Evolutionary conservation across 2,329 filamentous ascomycete genomes (phyloP), one percentile per base, ranked within the genome.

Genomic region (Samsoniella hepiali): DNA sequence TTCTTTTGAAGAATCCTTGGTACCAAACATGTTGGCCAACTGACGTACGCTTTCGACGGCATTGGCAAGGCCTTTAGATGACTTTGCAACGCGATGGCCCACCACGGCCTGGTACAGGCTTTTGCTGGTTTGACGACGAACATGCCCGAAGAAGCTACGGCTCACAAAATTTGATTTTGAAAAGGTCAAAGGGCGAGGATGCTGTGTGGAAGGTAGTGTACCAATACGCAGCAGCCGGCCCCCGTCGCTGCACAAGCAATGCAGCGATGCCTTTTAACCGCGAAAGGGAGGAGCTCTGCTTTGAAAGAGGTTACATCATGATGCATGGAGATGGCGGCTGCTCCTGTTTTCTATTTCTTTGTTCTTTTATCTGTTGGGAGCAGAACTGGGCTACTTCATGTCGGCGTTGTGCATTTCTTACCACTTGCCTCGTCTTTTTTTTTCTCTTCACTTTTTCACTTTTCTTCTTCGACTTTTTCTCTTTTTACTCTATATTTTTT

Each of bases 321-420:
- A 40, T 62, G 32, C 59, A 62, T 62, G 50, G 27, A 42, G 42
- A 22, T 22, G 34, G 45, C 15, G 42, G 44, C 50, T 42, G 27
- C 64, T 58, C 53, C 45, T 51, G 42, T 38, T n/a, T 62, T 60
- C 62, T 59, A 31, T 64, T 60, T 64, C 55, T 62, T 62, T 64
- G 62, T 63, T 45, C 54, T 64, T 58, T 42, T 17, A 38, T 63
- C 29, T 38, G 53, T 40, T 56, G 51, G 59, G 51, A 56, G 59
- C 27, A 56, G 59, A 62, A 31, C 27, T 54, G 51, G 31, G 32
- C 27, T n/a, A 36, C 51, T 63, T 58, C 38, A 45, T 56, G 51
- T 29, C n/a, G 56, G 49, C 61, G 58, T 64, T 58, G 61, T 57
- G 53, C 50, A 36, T 60, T 49, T 58, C 6, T 34, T 45, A n/a